Base-by-base conservation (phyloP, 192 early-diverging fungal genomes). In the Linnemannia exigua region DNA sequence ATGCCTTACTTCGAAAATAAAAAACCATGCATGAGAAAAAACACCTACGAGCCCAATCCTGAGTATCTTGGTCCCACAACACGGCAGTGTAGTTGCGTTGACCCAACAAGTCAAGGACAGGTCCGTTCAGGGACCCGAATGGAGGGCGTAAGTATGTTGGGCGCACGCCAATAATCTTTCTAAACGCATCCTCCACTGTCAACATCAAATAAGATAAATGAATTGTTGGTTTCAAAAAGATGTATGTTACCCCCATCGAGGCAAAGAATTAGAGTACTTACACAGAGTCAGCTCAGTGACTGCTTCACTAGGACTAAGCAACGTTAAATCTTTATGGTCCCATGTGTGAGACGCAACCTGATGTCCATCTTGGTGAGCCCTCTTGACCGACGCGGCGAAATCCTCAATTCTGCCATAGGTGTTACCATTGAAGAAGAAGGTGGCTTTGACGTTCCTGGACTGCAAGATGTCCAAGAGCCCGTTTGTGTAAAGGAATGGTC, bases 321-420 rank as follows among this genome's bases (percentile, higher is more conserved):
- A 68, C 1, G 72, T 52, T 37, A 91, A 67, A 41, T 88, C 87
- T 15, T 73, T 70, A 75, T 92, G 90, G 7, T 73, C 74, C 79
- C 72, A 92, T 5, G 90, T 87, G 67, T 93, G 91, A 3, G 76
- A 82, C 0, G 90, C 92, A 37, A 94, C 91, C 50, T 93, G 90
- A 70, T 93, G 92, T 22, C 93, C 93, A 15, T 70, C 80, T 11
- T 88, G 48, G 74, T 87, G 83, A 8, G 88, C 89, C 35, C 87
- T 73, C 12, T 76, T 81, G 46, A 95, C 52, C n/a, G 67, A 16
- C 9, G 44, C 52, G 5, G 79, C 76, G 22, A 48, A 71, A 48
- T 87, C 75, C 19, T 73, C 61, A 12, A 87, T 81, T 37, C 51
- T 67, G 6, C 70, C 75, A 22, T 47, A 74, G 31, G 52, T 81